A percentile compares a stretch with the other conserved stretches of the same genome.
These are phyloP conservation scores for Penicillium corylophilum DNA, from an alignment of 2,329 filamentous ascomycete species.

Conservation along the genomic window DNA sequence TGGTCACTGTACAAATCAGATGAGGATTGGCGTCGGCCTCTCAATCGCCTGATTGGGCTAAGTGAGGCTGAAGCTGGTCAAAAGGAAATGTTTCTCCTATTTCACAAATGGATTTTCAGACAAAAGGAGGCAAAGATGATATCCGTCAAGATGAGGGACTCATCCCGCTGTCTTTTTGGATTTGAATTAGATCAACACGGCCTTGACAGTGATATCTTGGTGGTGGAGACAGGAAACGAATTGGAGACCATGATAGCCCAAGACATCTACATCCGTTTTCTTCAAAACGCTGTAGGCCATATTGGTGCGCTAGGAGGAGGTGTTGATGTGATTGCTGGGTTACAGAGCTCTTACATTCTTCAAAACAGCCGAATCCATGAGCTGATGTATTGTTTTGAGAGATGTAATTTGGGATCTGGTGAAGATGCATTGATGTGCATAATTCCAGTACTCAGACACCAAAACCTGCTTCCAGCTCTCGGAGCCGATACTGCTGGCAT, in stretches of 20 bases:
- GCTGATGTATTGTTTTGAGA: slow-evolving; percentile 26
- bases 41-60: slow-evolving; percentile 26
- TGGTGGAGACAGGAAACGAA: slow-evolving; percentile 22
- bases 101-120: slow-evolving; percentile 34
- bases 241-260: slow-evolving; percentile 33
- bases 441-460: slow-evolving; percentile 24
- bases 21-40: slow-evolving; percentile 13
- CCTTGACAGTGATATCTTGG: slow-evolving; percentile 20
- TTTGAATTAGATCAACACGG: slow-evolving; percentile 7
- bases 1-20: slow-evolving; percentile 30
- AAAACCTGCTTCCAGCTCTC: slow-evolving; percentile 23
- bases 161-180: slow-evolving; percentile 22
- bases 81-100: slow-evolving; percentile 26
- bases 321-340: slow-evolving; percentile 13
- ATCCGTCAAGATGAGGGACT: slow-evolving; percentile 15
- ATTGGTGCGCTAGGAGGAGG: slow-evolving; percentile 16
- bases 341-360: slow-evolving; percentile 15
- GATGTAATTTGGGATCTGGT: slow-evolving; percentile 22
- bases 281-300: slow-evolving; percentile 16
- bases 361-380: slow-evolving; percentile 25
- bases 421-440: slow-evolving; percentile 36
- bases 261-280: slow-evolving; percentile 34
- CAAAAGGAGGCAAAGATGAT: slow-evolving; percentile 24
- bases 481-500: slow-evolving; percentile 17
- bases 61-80: slow-evolving; percentile 16